A percentile compares a stretch with the other conserved stretches of the same genome.
Evolutionary conservation across 352 stramenopile species (phyloP).

Genomic region (Saprolegnia parasitica): DNA sequence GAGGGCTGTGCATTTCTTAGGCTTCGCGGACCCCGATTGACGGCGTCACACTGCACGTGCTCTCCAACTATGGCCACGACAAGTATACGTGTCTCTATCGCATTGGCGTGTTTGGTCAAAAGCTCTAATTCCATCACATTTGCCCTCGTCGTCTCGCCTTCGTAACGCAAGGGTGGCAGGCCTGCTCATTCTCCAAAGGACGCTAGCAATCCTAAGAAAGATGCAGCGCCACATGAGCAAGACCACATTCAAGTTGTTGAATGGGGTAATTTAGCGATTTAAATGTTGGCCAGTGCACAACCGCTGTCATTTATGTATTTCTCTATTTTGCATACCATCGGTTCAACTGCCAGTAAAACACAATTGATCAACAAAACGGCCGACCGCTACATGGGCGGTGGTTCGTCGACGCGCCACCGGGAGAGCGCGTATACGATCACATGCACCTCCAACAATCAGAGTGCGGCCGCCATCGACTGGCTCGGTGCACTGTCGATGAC

Average conservation of each 20-base stretch:
- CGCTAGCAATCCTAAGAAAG: no score
- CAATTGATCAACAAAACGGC: not conserved
- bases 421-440: not conserved
- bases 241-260: not conserved
- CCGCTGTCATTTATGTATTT: no score
- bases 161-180: no score
- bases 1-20: no score
- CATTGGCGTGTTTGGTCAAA: constrained; percentile 68
- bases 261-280: no score
- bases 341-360: no score
- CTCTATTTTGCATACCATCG: no score
- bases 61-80: constrained; percentile 76
- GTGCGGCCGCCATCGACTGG: not conserved
- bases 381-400: constrained; percentile 5
- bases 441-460: not conserved
- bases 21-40: constrained; percentile 43
- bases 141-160: not conserved
- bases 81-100: constrained; percentile 89
- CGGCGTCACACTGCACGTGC: constrained; percentile 67
- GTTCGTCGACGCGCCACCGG: not conserved
- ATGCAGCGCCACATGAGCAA: not conserved
- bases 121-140: not conserved
- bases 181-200: no score
- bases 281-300: no score
- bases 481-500: constrained; percentile 15